These are phyloP conservation scores for Cutaneotrichosporon sp. DNA, from an alignment of 1,284 basidiomycete species.

Conservation along the genomic window DNA sequence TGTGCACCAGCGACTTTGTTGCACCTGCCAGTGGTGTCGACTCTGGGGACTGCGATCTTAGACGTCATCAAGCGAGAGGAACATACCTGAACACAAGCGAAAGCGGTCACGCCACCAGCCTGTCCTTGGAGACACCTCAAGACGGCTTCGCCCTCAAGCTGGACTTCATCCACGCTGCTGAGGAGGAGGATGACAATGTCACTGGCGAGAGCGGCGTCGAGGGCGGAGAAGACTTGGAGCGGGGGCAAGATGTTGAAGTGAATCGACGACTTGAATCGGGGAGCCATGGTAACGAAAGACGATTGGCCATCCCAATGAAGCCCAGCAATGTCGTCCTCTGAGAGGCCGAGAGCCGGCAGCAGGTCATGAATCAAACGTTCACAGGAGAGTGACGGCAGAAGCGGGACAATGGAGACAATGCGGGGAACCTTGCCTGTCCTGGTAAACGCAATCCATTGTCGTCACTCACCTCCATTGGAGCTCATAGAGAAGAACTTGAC, in stretches of 20 bases:
- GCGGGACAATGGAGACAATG: slow-evolving; percentile 53
- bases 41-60: slow-evolving; percentile 38
- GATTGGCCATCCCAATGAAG: slow-evolving; percentile 47
- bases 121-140: slow-evolving; percentile 83
- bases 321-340: slow-evolving; percentile 55
- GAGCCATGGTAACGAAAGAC: slow-evolving; percentile 70
- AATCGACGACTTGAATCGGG: slow-evolving; percentile 82
- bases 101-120: slow-evolving; percentile 59
- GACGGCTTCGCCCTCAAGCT: slow-evolving; percentile 77
- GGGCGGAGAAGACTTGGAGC: slow-evolving; percentile 68
- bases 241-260: slow-evolving; percentile 79
- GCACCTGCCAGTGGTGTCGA: slow-evolving; percentile 59
- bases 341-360: slow-evolving; percentile 64
- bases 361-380: slow-evolving; percentile 71
- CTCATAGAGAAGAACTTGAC: slow-evolving; percentile 53
- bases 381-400: slow-evolving; percentile 57
- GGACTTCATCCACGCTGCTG: slow-evolving; percentile 61
- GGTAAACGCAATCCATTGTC: neutral
- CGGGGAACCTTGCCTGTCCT: slow-evolving; percentile 50
- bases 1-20: slow-evolving; percentile 62
- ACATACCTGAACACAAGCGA: slow-evolving; percentile 60
- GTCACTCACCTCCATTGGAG: slow-evolving; percentile 46
- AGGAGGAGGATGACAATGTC: slow-evolving; percentile 78
- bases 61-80: neutral
- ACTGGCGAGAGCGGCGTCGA: slow-evolving; percentile 84